phyloP scores from a whole-genome alignment of 1,284 basidiomycete genomes.

The Termitomyces sp. region DNA sequence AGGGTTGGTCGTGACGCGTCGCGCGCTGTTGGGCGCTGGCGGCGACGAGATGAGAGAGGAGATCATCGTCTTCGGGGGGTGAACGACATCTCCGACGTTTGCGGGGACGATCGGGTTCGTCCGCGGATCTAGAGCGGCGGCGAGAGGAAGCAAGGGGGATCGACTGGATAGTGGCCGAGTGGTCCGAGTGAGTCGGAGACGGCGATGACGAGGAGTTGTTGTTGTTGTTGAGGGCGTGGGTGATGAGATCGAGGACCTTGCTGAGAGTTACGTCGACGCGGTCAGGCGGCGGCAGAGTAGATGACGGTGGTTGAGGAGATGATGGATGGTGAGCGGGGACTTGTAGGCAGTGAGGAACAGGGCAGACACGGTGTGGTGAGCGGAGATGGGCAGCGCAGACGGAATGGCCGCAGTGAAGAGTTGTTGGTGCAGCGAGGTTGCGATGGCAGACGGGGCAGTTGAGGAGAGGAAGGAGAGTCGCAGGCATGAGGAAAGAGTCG shows the following conservation, averaged over 20 bases:
- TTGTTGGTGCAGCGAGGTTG: conserved; percentile 28
- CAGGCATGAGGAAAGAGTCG: conserved; percentile 10
- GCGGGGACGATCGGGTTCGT: conserved; percentile 22
- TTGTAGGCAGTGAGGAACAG: conserved; percentile 27
- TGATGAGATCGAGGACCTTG: conserved; percentile 51
- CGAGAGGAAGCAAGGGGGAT: conserved; percentile 8
- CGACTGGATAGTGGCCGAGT: conserved; percentile 11
- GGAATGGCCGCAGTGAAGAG: conserved; percentile 41
- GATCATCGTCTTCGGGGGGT: conserved; percentile 19
- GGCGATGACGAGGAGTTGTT: no score
- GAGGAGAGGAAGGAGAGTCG: conserved; percentile 24
- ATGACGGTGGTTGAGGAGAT: no score
- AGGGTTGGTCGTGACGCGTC: conserved; percentile 26
- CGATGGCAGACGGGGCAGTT: conserved; percentile 31
- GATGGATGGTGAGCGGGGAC: conserved; percentile 16
- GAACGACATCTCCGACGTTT: conserved; percentile 29
- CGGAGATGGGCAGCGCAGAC: conserved; percentile 31
- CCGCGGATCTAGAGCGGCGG: conserved; percentile 9
- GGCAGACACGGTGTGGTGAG: conserved; percentile 23
- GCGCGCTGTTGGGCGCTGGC: conserved; percentile 26
- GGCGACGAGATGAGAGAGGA: conserved; percentile 33
- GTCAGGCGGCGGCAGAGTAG: neutral
- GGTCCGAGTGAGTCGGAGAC: conserved; percentile 14
- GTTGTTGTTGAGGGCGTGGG: conserved; percentile 21
- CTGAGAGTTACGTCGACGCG: conserved; percentile 57